Conservation (phyloP, 768 basidiomycete genomes). For the Macrolepiota fuliginosa region DNA sequence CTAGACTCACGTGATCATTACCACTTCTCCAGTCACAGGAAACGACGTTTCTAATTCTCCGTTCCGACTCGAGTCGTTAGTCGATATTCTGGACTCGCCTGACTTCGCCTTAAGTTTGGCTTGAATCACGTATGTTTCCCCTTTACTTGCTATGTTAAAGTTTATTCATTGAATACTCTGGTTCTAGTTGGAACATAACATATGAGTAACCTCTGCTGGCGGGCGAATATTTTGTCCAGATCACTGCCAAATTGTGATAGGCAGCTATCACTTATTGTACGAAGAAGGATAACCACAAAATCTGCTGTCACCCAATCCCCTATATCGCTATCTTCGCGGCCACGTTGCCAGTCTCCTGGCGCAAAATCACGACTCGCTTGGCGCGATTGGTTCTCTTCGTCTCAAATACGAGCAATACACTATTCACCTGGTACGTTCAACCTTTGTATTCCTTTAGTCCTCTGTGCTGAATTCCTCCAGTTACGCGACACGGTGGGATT, state of each 20-base stretch:
- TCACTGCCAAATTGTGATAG: not conserved
- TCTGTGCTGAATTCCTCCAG: not conserved
- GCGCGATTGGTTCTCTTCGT: not conserved
- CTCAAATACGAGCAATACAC: conserved; percentile 1
- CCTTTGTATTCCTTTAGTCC: not conserved
- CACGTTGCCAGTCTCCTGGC: not conserved
- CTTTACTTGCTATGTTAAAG: not conserved
- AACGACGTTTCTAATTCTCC: not conserved
- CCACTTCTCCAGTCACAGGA: too few relatives aligned
- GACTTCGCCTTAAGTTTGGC: not conserved
- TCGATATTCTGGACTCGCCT: not conserved
- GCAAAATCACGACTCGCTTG: not conserved
- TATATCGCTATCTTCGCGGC: not conserved
- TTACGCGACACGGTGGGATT: conserved; percentile 13
- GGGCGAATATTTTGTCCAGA: not conserved
- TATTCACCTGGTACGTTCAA: not conserved
- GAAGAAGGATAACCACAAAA: not conserved
- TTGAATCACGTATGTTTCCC: not conserved
- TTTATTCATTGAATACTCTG: not conserved
- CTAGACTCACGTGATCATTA: too few relatives aligned
- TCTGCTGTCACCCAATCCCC: not conserved
- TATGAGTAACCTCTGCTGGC: not conserved
- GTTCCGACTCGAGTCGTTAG: not conserved
- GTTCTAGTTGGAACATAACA: not conserved
- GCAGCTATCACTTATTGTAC: not conserved